Percentiles rank a stretch among this genome's conserved stretches.
phyloP scores from a whole-genome alignment of 306 rosid genomes.

The Ochetophila trinervis region DNA sequence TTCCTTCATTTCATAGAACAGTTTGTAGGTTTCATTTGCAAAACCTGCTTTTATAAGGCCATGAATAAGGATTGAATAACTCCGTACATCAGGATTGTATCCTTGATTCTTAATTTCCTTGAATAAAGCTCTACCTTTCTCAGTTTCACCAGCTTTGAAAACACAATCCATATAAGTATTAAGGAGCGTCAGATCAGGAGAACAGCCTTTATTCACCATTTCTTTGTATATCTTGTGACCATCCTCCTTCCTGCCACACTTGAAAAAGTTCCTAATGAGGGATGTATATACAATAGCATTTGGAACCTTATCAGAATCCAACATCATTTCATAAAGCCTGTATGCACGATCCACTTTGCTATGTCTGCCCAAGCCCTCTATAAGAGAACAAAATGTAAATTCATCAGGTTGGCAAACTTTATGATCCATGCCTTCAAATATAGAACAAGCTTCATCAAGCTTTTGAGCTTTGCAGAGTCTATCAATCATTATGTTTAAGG shows the following conservation, averaged over 20 bases:
- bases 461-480: slow-evolving; percentile 78
- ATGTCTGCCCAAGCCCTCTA: slow-evolving; percentile 84
- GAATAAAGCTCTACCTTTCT: slow-evolving; percentile 80
- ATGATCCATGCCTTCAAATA: slow-evolving; percentile 76
- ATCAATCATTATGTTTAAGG: slow-evolving; percentile 89
- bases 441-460: slow-evolving; percentile 81
- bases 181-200: slow-evolving; percentile 79
- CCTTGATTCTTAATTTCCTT: slow-evolving; percentile 71
- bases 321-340: slow-evolving; percentile 84
- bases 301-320: slow-evolving; percentile 66
- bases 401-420: slow-evolving; percentile 68
- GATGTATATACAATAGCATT: slow-evolving; percentile 70
- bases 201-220: slow-evolving; percentile 64
- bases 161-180: slow-evolving; percentile 93
- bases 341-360: slow-evolving; percentile 85
- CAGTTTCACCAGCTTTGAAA: slow-evolving; percentile 79
- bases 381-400: slow-evolving; percentile 80
- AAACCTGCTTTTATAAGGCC: slow-evolving; percentile 86
- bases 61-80: slow-evolving; percentile 84
- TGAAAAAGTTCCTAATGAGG: slow-evolving; percentile 77
- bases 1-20: slow-evolving; percentile 81
- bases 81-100: slow-evolving; percentile 61
- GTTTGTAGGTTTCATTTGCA: slow-evolving; percentile 70
- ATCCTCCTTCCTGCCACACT: slow-evolving; percentile 86
- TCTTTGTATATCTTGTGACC: slow-evolving; percentile 94